phyloP scores from a whole-genome alignment of 176 grass and related monocot species.

The Coix lacrymajobi region DNA sequence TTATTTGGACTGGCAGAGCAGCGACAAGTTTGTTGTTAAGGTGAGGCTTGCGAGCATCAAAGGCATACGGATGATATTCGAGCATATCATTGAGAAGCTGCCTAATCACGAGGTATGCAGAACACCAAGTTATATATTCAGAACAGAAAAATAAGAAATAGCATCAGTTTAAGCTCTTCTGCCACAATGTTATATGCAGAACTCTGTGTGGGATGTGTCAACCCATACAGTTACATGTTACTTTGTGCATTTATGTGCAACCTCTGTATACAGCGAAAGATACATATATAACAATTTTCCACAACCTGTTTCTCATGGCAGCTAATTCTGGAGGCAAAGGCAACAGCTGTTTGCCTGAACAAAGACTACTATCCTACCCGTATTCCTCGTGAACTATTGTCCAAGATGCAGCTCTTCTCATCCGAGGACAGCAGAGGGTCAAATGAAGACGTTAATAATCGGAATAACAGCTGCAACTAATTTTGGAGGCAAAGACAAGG shows the following conservation, averaged over 20 bases:
- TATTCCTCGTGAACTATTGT: slow-evolving; percentile 50
- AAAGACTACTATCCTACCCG: slow-evolving; percentile 65
- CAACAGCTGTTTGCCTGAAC: slow-evolving; percentile 68
- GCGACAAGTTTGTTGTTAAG: slow-evolving; percentile 80
- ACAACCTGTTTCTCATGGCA: slow-evolving; percentile 24
- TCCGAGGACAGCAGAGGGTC: background rate
- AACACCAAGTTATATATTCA: background rate
- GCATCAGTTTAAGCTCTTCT: background rate
- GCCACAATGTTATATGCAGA: background rate
- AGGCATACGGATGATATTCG: slow-evolving; percentile 54
- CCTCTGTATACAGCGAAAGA: background rate
- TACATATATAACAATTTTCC: background rate
- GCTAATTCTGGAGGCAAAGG: slow-evolving; percentile 68
- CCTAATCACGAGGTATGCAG: slow-evolving; percentile 60
- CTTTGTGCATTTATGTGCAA: background rate
- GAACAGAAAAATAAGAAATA: background rate
- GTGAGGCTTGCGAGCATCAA: slow-evolving; percentile 55
- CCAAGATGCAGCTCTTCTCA: slow-evolving; percentile 54
- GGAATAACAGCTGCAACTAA: slow-evolving; percentile 22
- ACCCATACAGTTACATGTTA: background rate
- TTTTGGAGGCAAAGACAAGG: slow-evolving; percentile 49
- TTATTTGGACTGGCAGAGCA: slow-evolving; percentile 45
- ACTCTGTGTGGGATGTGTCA: background rate
- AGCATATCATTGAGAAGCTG: slow-evolving; percentile 76
- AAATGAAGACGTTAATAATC: background rate